Evolutionary conservation across 768 basidiomycete species (phyloP).

Genomic region (Neoboletus magnificus): DNA sequence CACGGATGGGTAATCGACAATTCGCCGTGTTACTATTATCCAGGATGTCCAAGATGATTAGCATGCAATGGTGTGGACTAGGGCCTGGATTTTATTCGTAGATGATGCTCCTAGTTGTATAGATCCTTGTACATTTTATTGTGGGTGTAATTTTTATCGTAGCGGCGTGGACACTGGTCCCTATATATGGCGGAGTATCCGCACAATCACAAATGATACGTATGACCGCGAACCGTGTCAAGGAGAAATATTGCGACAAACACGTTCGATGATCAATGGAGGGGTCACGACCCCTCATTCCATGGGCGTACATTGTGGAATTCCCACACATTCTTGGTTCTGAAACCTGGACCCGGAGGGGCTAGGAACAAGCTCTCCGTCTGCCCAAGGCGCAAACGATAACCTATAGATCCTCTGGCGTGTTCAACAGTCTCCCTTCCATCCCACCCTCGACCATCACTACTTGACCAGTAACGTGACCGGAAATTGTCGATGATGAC

Average conservation of each 20-base stretch:
- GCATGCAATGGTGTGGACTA: background rate
- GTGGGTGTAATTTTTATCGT: too few relatives aligned
- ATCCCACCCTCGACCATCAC: conserved; percentile 75
- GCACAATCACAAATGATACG: too few relatives aligned
- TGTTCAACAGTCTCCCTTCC: conserved; percentile 63
- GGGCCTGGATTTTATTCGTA: background rate
- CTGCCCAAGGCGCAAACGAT: background rate
- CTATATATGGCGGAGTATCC: too few relatives aligned
- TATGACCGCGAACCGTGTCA: too few relatives aligned
- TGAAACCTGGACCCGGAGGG: too few relatives aligned
- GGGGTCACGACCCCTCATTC: too few relatives aligned
- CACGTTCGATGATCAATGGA: too few relatives aligned
- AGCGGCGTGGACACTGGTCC: too few relatives aligned
- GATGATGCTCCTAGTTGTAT: background rate
- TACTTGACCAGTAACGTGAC: conserved; percentile 68
- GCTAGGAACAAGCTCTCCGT: too few relatives aligned
- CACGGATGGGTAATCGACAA: background rate
- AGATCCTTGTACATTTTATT: too few relatives aligned
- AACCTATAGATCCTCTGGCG: conserved; percentile 32
- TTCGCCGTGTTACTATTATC: background rate
- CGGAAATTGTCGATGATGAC: conserved; percentile 58
- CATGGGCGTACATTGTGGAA: too few relatives aligned
- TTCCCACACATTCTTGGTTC: background rate
- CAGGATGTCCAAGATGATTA: background rate
- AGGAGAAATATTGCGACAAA: too few relatives aligned